Conservation (phyloP, 2,329 filamentous ascomycete genomes). For the Sphaerulina populicola region DNA sequence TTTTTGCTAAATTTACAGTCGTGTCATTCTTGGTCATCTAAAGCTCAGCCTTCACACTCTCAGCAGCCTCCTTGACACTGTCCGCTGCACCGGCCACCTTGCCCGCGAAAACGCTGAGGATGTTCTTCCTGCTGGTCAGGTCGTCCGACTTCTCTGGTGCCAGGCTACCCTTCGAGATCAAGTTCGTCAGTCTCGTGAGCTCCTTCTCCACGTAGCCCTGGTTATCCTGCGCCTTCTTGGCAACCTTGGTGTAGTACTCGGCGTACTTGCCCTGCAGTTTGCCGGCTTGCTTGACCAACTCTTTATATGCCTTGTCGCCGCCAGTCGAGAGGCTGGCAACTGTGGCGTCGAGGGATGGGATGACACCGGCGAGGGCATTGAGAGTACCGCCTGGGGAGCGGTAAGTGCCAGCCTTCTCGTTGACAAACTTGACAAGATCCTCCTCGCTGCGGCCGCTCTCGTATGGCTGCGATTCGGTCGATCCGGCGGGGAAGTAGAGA, state of each 20-base stretch:
- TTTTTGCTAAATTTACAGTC: neutral
- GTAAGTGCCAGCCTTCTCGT: conserved; percentile 81
- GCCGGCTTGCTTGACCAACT: conserved; percentile 64
- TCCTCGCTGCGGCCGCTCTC: conserved; percentile 66
- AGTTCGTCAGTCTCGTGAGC: conserved; percentile 65
- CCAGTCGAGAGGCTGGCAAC: conserved; percentile 58
- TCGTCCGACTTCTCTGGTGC: conserved; percentile 83
- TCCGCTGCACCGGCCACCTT: conserved; percentile 4
- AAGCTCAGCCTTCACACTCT: conserved; percentile 4
- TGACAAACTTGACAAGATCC: conserved; percentile 71
- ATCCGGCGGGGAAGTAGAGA: conserved; percentile 90
- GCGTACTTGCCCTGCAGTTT: conserved; percentile 71
- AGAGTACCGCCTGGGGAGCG: conserved; percentile 73
- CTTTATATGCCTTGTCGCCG: conserved; percentile 58
- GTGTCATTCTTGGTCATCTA: neutral
- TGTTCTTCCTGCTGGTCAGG: conserved; percentile 76
- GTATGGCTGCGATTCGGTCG: conserved; percentile 63
- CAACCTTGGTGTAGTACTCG: conserved; percentile 75
- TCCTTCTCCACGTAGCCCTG: conserved; percentile 78
- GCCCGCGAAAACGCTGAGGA: conserved; percentile 65
- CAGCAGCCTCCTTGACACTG: conserved; percentile 8
- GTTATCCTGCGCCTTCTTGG: conserved; percentile 73
- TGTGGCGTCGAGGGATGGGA: conserved; percentile 67
- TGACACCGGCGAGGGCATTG: conserved; percentile 68
- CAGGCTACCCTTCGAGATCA: conserved; percentile 79